A percentile compares a stretch with the other conserved stretches of the same genome.
phyloP scores from a whole-genome alignment of 371 early-diverging fungal genomes.

The Capillidium rhysosporum region DNA sequence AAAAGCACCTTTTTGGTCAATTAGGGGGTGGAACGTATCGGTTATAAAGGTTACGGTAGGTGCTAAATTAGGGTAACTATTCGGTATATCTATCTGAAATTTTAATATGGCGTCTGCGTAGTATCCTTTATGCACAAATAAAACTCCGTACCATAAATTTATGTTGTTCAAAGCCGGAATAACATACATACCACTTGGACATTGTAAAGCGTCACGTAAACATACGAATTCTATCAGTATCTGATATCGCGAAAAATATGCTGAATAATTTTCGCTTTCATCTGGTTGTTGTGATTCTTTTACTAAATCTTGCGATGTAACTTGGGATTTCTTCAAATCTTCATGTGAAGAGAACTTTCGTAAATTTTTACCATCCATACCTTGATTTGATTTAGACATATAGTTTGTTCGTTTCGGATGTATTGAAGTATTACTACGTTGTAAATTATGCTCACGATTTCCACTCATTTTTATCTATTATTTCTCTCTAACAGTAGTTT shows the following conservation, averaged over 20 bases:
- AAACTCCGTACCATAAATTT: slow-evolving; percentile 67
- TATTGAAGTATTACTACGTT: neutral
- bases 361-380: neutral
- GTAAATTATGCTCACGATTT: too few species aligned
- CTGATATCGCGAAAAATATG: slow-evolving; percentile 18
- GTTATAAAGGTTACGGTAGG: slow-evolving; percentile 78
- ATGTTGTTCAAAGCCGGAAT: slow-evolving; percentile 62
- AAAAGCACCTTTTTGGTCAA: slow-evolving; percentile 43
- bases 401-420: neutral
- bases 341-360: neutral
- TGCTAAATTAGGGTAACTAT: slow-evolving; percentile 57
- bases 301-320: neutral
- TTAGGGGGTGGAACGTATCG: slow-evolving; percentile 90
- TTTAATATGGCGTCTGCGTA: slow-evolving; percentile 88
- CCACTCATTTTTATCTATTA: too few species aligned
- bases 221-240: slow-evolving; percentile 45
- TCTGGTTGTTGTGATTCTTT: too few species aligned
- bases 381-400: neutral
- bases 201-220: slow-evolving; percentile 49
- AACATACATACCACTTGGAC: slow-evolving; percentile 68
- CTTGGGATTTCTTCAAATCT: neutral
- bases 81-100: slow-evolving; percentile 73
- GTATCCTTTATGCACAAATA: slow-evolving; percentile 71
- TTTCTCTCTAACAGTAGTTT: too few species aligned
- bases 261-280: neutral